Base-by-base conservation (phyloP, 2,329 filamentous ascomycete species). In the Aspergillus tanneri region DNA sequence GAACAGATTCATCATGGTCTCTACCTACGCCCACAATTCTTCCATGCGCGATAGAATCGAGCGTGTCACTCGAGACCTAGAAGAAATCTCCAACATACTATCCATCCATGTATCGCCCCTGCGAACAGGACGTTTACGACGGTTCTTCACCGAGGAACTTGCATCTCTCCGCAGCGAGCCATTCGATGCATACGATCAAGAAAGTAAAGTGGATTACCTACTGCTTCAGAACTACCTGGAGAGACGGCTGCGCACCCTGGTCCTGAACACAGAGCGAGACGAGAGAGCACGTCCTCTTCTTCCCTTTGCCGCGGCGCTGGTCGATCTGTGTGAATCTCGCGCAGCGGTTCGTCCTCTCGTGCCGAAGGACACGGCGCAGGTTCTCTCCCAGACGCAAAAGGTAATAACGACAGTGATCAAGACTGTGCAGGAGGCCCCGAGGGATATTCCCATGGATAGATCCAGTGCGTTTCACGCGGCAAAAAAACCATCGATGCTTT, bases 161-260 rank as follows among this genome's bases (percentile, higher is more conserved):
- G 2, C 8, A 18, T 34, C 30, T 3, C 30, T 34, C 4, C 14
- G 14, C 14, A 9, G 12, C 1, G 14, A 34, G 14, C 30, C 30
- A 3, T 34, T 34, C 30, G 30, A 34, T 18, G 9, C 19, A 5
- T 34, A 34, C 10, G 6, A 34, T 9, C 58, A 12, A 16, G 6
- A 80, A 28, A 73, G 68, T 9, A 64, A 63, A 39, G 53, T 63
- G 1, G 60, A 64, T 27, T 64, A 57, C 30, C 37, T 63, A 4
- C 72, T 82, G 0, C 62, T 82, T 4, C 68, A 73, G 30, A 79
- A 75, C 55, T 76, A 72, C 45, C 61, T 81, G 7, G 47, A 57
- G 22, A 53, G 61, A 23, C 46, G 60, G 14, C 45, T 62, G 2
- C 53, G 53, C n/a, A 53, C 72, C 8, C 54, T 80, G 4, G 59